Conservation (phyloP, 805 yeast species). For the Yarrowia osloensis region DNA sequence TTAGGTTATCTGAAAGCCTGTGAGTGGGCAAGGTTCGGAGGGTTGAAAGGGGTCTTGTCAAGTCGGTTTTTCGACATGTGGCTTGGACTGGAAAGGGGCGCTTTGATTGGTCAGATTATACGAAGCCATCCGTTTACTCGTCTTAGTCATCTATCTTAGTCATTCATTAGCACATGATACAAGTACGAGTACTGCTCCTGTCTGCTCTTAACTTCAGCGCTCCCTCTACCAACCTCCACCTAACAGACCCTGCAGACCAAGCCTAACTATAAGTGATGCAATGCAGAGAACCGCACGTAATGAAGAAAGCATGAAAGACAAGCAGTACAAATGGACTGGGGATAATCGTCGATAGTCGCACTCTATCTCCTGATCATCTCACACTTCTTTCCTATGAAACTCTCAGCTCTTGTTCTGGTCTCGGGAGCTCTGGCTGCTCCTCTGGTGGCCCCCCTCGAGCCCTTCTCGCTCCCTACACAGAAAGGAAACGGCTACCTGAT, state of each 20-base stretch:
- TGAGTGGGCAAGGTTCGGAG: neutral
- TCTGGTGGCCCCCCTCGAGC: neutral
- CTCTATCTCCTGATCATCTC: constrained; percentile 1
- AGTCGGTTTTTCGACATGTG: too few relatives aligned
- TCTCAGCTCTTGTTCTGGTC: neutral
- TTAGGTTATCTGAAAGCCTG: neutral
- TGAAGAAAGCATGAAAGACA: neutral
- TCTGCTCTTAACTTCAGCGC: too few relatives aligned
- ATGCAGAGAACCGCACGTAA: neutral
- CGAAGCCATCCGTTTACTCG: too few relatives aligned
- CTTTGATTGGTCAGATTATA: too few relatives aligned
- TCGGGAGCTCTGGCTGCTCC: neutral
- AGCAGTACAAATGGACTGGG: neutral
- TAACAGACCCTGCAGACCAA: constrained; percentile 15
- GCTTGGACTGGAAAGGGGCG: too few relatives aligned
- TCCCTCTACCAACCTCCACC: too few relatives aligned
- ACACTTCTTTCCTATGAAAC: neutral
- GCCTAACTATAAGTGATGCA: neutral
- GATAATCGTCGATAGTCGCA: neutral
- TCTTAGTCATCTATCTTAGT: too few relatives aligned
- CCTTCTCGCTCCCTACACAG: neutral
- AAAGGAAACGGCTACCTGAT: neutral
- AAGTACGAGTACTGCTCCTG: too few relatives aligned
- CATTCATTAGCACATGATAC: too few relatives aligned
- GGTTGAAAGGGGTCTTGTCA: too few relatives aligned